Evolutionary conservation across 139 green algal species (phyloP).

Genomic region (Chlamydomonas applanata): DNA sequence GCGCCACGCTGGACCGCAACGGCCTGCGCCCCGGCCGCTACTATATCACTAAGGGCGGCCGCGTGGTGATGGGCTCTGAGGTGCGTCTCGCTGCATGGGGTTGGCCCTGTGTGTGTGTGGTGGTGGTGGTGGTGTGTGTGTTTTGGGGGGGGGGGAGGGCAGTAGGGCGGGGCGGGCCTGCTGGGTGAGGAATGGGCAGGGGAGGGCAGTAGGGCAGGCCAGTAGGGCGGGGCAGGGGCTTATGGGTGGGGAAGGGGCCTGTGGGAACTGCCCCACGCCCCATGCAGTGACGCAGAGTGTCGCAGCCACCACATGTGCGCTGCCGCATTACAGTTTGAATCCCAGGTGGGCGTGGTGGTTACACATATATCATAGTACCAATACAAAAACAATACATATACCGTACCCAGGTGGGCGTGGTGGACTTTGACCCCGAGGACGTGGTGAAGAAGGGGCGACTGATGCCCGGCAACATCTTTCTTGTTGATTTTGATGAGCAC

Average conservation of each 20-base stretch:
- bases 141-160: too few relatives aligned
- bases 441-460: constrained; percentile 87
- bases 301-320: too few relatives aligned
- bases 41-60: constrained; percentile 88
- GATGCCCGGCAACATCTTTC: constrained; percentile 96
- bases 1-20: constrained; percentile 94
- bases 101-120: too few relatives aligned
- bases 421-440: constrained; percentile 84
- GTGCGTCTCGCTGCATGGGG: background rate
- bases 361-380: constrained; percentile 49
- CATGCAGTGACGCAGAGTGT: background rate
- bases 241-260: too few relatives aligned
- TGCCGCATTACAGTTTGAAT: too few relatives aligned
- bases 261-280: too few relatives aligned
- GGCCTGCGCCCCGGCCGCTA: constrained; percentile 93
- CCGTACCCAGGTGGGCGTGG: constrained; percentile 78
- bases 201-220: background rate
- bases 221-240: too few relatives aligned
- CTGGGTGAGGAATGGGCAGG: too few relatives aligned
- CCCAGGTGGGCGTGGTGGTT: too few relatives aligned
- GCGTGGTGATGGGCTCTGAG: constrained; percentile 62
- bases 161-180: too few relatives aligned
- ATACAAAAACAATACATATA: background rate
- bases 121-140: too few relatives aligned
- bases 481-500: constrained; percentile 92